These are phyloP conservation scores for Cymbopogon citratus DNA, from an alignment of 176 grass and related monocot genomes.

Conservation along the genomic window DNA sequence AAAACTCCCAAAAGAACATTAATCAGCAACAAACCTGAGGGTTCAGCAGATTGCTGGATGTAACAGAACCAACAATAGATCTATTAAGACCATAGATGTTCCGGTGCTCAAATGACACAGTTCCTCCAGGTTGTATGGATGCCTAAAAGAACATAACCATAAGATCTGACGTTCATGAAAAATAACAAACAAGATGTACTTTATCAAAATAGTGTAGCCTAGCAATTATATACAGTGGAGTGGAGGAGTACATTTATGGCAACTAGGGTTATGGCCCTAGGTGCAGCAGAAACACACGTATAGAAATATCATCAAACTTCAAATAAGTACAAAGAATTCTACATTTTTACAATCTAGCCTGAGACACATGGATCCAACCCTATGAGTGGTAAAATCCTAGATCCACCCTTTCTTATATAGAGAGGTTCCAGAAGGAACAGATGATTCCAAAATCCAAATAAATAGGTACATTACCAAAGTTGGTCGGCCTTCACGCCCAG, in stretches of 20 bases:
- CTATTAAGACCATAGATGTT: constrained; percentile 93
- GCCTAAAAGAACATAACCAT: constrained; percentile 41
- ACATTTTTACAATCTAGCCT: background rate
- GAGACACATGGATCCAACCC: background rate
- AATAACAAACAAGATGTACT: background rate
- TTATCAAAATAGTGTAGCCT: background rate
- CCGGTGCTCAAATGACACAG: constrained; percentile 88
- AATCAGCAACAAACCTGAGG: constrained; percentile 62
- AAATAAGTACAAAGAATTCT: background rate
- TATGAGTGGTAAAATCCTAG: background rate
- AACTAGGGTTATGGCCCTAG: background rate
- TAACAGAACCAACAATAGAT: constrained; percentile 90
- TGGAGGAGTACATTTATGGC: background rate
- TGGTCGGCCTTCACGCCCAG: constrained; percentile 70
- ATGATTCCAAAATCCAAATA: background rate
- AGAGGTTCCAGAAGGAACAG: background rate
- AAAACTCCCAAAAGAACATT: background rate
- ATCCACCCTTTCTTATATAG: background rate
- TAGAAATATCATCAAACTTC: background rate
- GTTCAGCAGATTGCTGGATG: constrained; percentile 94
- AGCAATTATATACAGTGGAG: background rate
- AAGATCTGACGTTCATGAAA: constrained; percentile 15
- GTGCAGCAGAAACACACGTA: background rate
- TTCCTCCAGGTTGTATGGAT: constrained; percentile 97
- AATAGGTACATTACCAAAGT: constrained; percentile 59